These are phyloP conservation scores for Lentinula edodes DNA, from an alignment of 768 basidiomycete genomes.

Conservation along the genomic window DNA sequence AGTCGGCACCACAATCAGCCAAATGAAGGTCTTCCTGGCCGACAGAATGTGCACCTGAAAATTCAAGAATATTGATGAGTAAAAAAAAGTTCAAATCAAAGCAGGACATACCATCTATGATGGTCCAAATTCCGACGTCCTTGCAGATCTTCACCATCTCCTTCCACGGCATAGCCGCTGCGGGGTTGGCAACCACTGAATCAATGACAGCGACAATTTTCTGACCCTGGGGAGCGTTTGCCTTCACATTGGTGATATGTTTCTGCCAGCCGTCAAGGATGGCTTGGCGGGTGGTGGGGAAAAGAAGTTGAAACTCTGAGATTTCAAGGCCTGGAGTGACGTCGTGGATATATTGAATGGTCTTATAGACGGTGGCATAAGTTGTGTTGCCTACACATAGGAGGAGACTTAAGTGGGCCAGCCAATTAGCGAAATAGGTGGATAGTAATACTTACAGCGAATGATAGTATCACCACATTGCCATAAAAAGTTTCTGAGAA, in stretches of 20 bases:
- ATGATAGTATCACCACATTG: constrained; percentile 61
- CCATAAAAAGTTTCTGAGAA: constrained; percentile 67
- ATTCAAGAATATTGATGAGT: too few species aligned
- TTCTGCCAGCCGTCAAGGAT: constrained; percentile 45
- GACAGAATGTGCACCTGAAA: constrained; percentile 51
- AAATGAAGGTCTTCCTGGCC: constrained; percentile 55
- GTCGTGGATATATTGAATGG: constrained; percentile 47
- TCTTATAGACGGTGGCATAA: constrained; percentile 44
- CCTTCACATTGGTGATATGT: constrained; percentile 17
- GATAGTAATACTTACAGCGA: constrained; percentile 36
- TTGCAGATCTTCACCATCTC: constrained; percentile 50
- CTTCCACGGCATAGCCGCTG: constrained; percentile 52
- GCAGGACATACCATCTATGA: constrained; percentile 36
- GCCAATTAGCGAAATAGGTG: background rate
- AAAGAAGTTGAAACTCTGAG: constrained; percentile 38
- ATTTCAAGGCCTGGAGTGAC: constrained; percentile 37
- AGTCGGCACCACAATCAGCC: constrained; percentile 42
- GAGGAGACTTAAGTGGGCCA: constrained; percentile 1
- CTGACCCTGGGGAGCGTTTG: background rate
- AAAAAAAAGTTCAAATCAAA: background rate
- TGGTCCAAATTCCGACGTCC: constrained; percentile 43
- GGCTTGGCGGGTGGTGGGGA: constrained; percentile 44
- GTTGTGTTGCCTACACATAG: constrained; percentile 42
- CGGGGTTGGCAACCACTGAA: constrained; percentile 43
- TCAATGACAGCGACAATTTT: constrained; percentile 56